Base-by-base conservation (phyloP, 2,329 filamentous ascomycete species). In the Arthrinium puccinioides region DNA sequence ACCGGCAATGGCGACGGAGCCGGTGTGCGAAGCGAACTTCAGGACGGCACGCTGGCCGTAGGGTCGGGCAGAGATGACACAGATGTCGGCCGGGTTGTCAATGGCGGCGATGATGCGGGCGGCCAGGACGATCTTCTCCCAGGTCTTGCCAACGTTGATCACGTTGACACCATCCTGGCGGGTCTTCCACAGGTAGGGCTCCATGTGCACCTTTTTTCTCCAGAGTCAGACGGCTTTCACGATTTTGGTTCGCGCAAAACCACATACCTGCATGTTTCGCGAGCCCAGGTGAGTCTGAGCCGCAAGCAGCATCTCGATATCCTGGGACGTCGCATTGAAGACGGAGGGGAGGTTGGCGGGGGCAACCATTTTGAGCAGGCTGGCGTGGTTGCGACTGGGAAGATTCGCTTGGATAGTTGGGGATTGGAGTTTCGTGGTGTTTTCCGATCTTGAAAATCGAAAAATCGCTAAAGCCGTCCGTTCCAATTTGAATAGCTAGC, bases 111-210 rank as follows among this genome's bases (percentile, higher is more conserved):
- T 97, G 77, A 98, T 95, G 63, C 92, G 89, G 65, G 92, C 92
- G 56, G 92, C 92, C 21, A 36, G 24, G 25, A 34, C 14, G 24
- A 23, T 41, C 46, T 67, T 83, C 53, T 82, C 94, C 88, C 89
- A 98, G 72, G 92, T 98, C 87, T 98, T 98, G 77, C 90, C 89
- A 71, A 98, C 87, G 83, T 98, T 98, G 71, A 98, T 79, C 55
- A 98, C 80, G 70, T 98, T 98, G 76, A 98, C 84, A 73, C 92
- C 92, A 62, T 98, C 94, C 53, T 87, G 84, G 65, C 92, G 87
- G 68, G 88, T 95, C 85, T 98, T 98, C 90, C 90, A 98, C 63
- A 98, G 84, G 79, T 98, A 98, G 56, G 88, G 86, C 74, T 94
- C 87, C 88, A 96, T 97, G 79, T 97, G 89, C 66, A 94, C 33